phyloP scores from a whole-genome alignment of 1,284 basidiomycete species.

The Termitomyces sp. region DNA sequence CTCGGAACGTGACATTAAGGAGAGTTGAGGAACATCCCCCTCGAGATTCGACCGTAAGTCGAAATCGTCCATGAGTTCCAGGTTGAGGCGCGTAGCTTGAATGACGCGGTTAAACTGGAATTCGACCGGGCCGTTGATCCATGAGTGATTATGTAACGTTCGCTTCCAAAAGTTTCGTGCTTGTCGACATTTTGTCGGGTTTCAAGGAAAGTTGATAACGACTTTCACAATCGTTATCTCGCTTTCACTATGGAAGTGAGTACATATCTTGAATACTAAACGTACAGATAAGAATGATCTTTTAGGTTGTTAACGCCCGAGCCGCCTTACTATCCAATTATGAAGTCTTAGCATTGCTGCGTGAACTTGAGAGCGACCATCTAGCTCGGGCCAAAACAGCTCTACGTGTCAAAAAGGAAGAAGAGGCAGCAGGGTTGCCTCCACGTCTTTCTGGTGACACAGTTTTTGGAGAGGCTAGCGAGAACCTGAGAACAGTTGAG shows the following conservation, averaged over 20 bases:
- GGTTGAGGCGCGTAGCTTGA: not conserved
- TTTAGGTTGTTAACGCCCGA: slow-evolving; percentile 70
- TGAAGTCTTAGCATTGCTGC: slow-evolving; percentile 80
- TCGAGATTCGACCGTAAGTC: slow-evolving; percentile 10
- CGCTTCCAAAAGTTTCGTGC: not conserved
- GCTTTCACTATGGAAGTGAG: slow-evolving; percentile 6
- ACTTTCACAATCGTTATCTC: not conserved
- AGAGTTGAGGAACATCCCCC: slow-evolving; percentile 1
- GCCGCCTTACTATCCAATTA: slow-evolving; percentile 81
- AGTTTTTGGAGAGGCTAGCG: slow-evolving; percentile 51
- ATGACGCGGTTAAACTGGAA: slow-evolving; percentile 3
- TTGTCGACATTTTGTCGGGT: not conserved
- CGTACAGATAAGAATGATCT: not conserved
- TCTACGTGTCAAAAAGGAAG: slow-evolving; percentile 66
- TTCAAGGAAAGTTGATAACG: not conserved
- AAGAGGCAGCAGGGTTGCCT: slow-evolving; percentile 39
- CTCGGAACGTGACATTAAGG: slow-evolving; percentile 6
- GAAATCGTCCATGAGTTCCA: slow-evolving; percentile 14
- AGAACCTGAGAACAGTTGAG: slow-evolving; percentile 85
- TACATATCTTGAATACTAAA: not conserved
- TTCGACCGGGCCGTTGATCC: not conserved
- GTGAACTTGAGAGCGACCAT: slow-evolving; percentile 72
- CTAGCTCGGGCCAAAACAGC: slow-evolving; percentile 59
- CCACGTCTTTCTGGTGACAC: slow-evolving; percentile 26
- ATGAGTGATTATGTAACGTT: not conserved